These are phyloP conservation scores for Coemansia sp. DNA, from an alignment of 371 early-diverging fungal genomes.

Conservation along the genomic window DNA sequence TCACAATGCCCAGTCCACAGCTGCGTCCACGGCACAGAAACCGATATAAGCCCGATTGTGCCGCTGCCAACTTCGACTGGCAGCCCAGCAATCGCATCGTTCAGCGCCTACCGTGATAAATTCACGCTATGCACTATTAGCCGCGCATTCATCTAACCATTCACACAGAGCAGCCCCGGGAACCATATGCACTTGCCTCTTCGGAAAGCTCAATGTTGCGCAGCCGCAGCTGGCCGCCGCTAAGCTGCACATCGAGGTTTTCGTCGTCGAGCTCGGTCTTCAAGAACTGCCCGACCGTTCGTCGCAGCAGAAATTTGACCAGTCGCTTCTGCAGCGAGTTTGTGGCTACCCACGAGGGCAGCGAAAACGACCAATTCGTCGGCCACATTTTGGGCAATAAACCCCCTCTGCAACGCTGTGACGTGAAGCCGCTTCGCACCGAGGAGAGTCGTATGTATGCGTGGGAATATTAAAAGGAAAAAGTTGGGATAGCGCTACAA, in stretches of 20 bases:
- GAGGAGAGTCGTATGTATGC: background rate
- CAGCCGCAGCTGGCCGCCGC: slow-evolving; percentile 75
- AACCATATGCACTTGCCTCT: slow-evolving; percentile 56
- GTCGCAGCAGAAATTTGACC: slow-evolving; percentile 78
- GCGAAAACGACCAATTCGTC: slow-evolving; percentile 44
- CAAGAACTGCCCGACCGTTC: slow-evolving; percentile 83
- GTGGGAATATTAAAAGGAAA: background rate
- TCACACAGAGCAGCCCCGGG: background rate
- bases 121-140: background rate
- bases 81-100: slow-evolving; percentile 65
- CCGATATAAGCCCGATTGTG: slow-evolving; percentile 66
- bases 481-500: too few species aligned
- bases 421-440: background rate
- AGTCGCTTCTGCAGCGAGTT: slow-evolving; percentile 80
- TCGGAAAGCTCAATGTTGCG: slow-evolving; percentile 76
- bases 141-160: too few species aligned
- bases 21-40: slow-evolving; percentile 79
- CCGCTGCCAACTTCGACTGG: slow-evolving; percentile 73
- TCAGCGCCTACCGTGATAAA: slow-evolving; percentile 58
- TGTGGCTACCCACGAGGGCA: slow-evolving; percentile 58
- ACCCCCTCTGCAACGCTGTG: background rate
- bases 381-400: slow-evolving; percentile 45
- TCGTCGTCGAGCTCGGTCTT: slow-evolving; percentile 74
- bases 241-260: slow-evolving; percentile 85
- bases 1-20: slow-evolving; percentile 76